Percentiles rank a stretch among this genome's conserved stretches.
These are phyloP conservation scores for Neoboletus brunneissimus DNA, from an alignment of 768 basidiomycete species.

Conservation along the genomic window DNA sequence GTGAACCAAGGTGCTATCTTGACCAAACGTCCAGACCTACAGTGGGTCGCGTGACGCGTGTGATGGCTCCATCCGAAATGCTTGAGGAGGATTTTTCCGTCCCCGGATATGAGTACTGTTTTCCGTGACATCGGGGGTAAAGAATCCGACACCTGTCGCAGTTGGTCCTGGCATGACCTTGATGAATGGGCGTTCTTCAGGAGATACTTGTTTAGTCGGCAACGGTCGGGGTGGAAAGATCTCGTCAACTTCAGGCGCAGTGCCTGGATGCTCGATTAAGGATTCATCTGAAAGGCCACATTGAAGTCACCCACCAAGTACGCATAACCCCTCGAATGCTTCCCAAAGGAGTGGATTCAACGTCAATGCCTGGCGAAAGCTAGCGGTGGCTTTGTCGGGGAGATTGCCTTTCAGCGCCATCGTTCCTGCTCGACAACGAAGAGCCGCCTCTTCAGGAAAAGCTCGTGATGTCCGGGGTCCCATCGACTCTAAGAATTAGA, in stretches of 20 bases:
- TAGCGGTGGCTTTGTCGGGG: conserved; percentile 64
- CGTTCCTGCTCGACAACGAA: conserved; percentile 74
- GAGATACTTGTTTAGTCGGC: conserved; percentile 52
- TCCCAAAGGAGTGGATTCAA: conserved; percentile 87
- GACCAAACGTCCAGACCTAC: conserved; percentile 38
- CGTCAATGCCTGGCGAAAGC: conserved; percentile 68
- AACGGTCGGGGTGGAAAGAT: conserved; percentile 63
- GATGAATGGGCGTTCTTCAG: conserved; percentile 48
- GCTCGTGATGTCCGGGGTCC: conserved; percentile 50
- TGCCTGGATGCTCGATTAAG: conserved; percentile 43
- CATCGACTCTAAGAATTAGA: conserved; percentile 47
- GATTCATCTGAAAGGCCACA: conserved; percentile 5
- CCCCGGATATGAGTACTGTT: conserved; percentile 54
- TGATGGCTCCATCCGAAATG: conserved; percentile 56
- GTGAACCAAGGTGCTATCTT: not conserved
- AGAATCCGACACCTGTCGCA: conserved; percentile 69
- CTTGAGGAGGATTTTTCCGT: conserved; percentile 52
- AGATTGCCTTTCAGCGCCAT: conserved; percentile 80
- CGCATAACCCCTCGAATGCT: conserved; percentile 85
- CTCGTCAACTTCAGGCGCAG: conserved; percentile 67
- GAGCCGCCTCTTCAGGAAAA: conserved; percentile 69
- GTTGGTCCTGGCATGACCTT: conserved; percentile 42
- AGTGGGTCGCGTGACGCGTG: conserved; percentile 58
- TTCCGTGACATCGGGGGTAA: conserved; percentile 66
- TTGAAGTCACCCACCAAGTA: conserved; percentile 53